Base-by-base conservation (phyloP, 805 yeast genomes). In the Hemisphaericaspora nanyangensis region DNA sequence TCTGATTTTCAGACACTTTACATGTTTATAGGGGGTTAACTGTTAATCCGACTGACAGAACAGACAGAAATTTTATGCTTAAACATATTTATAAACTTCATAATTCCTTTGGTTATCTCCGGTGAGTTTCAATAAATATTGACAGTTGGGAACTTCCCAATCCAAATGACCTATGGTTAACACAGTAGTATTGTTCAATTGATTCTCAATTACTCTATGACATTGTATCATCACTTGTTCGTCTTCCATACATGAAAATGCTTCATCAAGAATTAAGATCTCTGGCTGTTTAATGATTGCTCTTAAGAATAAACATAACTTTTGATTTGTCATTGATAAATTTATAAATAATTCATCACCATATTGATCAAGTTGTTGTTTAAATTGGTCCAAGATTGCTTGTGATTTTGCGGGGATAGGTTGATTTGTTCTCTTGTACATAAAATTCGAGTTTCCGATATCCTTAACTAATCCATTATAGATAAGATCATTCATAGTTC, bases 211-310 rank as follows among this genome's bases (percentile, higher is more conserved):
- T 13, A 63, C 35, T 6, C 45, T 40, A 40, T 66, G 72, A 42
- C 74, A 68, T 40, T 50, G 44, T 7, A 44, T 34, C 55, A 68
- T 54, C 27, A 67, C 39, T 31, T 46, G 51, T 17, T 70, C 75
- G 38, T 79, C 81, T 29, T 83, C 85, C 93, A 91, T 86, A 12
- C 89, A 95, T 17, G 95, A 85, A 42, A 91, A 78, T 0, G 98
- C 95, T 65, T 91, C 99, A 60, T 91, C 99, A 2, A 91, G 65
- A 34, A 91, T 82, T 37, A 91, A 66, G 1, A 91, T 63, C 35
- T 77, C 75, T 0, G 99, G 99, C 45, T 77, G 67, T 56, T 85
- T 87, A 30, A 87, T 71, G 13, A 91, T 54, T 2, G 96, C 83
- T 40, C 99, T 69, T 17, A 89, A 61, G 49, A 93, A 81, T 18